Base-by-base conservation (phyloP, 352 stramenopile genomes). In the Phytophthora fragariae region DNA sequence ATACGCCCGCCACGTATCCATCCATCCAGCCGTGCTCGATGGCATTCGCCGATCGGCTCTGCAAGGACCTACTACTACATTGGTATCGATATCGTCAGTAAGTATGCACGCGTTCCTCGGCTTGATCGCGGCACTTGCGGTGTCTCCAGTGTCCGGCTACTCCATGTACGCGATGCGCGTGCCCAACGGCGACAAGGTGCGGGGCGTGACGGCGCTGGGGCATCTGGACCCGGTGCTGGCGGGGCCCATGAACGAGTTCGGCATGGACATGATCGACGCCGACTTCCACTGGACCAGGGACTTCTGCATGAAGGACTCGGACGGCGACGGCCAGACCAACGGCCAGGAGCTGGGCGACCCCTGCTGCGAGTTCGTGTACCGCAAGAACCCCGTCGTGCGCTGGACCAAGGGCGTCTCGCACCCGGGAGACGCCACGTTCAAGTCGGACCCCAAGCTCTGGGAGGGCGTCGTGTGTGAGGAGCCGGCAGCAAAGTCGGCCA, bases 151-250 rank as follows among this genome's bases (percentile, higher is more conserved):
- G 33, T 12, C 33, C 4, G 31, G 57, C 14, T 72, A 76, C 31
- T 76, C 63, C 29, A 76, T 72, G 63, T 72, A 72, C 53, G 75
- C 64, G 12, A 68, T 66, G 54, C 61, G 63, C 5, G 59, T 84
- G 3, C 77, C 75, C 3, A 84, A 84, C 41, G 77, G 74, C 9
- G 70, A 71, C 62, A 81, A 79, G 24, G 77, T 84, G 37, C 62
- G 57, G 15, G 74, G 70, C 15, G 67, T 77, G 24, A 70, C 65
- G 21, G 72, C 72, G 44, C 46, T 84, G 24, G 77, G 77, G 8
- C 77, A 84, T 35, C 35, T 64, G 39, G 57, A 53, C 33, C 49
- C 37, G 44, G 71, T 56, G 63, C 29, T 72, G 62, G 72, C 60
- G 17, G 75, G 75, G 4, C 62, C 62, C 19, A 70, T 77, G 62